Base-by-base conservation (phyloP, 1,139 yeast species). In the Blastobotrys aristatus region DNA sequence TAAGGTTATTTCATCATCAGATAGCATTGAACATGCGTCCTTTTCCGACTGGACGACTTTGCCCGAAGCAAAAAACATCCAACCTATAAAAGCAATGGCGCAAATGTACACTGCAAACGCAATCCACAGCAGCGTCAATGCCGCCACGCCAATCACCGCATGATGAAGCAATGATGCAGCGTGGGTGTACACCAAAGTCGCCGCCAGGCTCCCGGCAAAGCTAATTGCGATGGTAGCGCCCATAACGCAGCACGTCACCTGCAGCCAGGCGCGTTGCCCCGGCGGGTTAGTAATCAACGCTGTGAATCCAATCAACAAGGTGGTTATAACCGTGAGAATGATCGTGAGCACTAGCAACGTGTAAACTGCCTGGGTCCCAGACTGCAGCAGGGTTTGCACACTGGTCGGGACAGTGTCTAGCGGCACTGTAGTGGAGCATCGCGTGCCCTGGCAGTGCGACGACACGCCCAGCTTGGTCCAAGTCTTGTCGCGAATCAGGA, bases 301-400 rank as follows among this genome's bases (percentile, higher is more conserved):
- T 13, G 16, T 11, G 16, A 33, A n/a, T n/a, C 4, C 21, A 17
- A 33, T 33, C 16, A 33, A n/a, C 11, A n/a, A 16, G 29, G 20
- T 11, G n/a, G 26, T 36, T 3, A 36, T 36, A 4, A 27, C 3
- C 20, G 10, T 20, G 10, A 26, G 8, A n/a, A 36, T 36, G 11
- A 36, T 13, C 11, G 40, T 13, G 14, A 36, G 40, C 4, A 36
- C 10, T 18, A 36, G 17, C 11, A 36, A 11, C 6, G 29, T 21
- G 29, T 36, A 36, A 6, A 36, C 16, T 13, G 40, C 40, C 18
- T 36, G 40, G 4, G 29, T 21, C 17, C 40, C 40, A 17, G 24
- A 36, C 16, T 36, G 17, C 17, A 36, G 24, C 5, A 36, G 20
- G 6, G 24, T 11, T 21, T 21, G 27, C 10, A 27, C 18, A 5